Evolutionary conservation across 2,329 filamentous ascomycete species (phyloP), one percentile per base, ranked within the genome.

Genomic region (Sporothrix pallida): DNA sequence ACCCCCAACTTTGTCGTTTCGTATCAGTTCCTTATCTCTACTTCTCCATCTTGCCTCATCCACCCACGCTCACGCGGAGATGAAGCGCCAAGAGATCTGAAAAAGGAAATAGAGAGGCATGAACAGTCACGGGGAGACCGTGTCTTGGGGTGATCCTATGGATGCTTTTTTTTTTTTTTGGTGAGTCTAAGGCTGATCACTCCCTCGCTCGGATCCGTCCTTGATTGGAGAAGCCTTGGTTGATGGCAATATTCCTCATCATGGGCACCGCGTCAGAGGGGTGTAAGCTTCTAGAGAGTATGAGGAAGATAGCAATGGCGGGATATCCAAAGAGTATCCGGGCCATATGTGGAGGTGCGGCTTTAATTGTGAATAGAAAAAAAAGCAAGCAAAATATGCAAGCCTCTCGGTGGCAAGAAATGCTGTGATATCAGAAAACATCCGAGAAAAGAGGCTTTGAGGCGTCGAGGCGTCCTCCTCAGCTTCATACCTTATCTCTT

Each of bases 401-500:
- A 2, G 9, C 2, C 9, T 23, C 50, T 1, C 2, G 1, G 60
- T 6, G 44, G 31, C 2, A 4, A 10, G 23, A 26, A 3, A 60
- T 37, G 23, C 23, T 10, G 6, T 12, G 17, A 44, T 44, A 48
- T 17, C 42, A 42, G 2, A 20, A 67, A 7, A 20, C 3, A 6
- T 48, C 60, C 56, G 15, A 17, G 42, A 12, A 5, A 6, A 2
- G 8, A 48, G 46, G 15, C 12, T 13, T 56, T 7, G 62, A 44
- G 10, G 15, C 12, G 23, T 56, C 31, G 62, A 44, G 10, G 62
- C 12, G 12, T 17, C 5, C 2, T 3, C 8, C 3, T 37, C 65
- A 52, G 12, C 46, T 23, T 62, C 8, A 6, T n/a, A 12, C 15
- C 48, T 68, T 68, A 52, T 68, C 63, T 68, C 63, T 68, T 68